Percentiles rank a stretch among this genome's conserved stretches.
Evolutionary conservation across 2,329 filamentous ascomycete genomes (phyloP).

Genomic region (Hyphodiscus sp.): DNA sequence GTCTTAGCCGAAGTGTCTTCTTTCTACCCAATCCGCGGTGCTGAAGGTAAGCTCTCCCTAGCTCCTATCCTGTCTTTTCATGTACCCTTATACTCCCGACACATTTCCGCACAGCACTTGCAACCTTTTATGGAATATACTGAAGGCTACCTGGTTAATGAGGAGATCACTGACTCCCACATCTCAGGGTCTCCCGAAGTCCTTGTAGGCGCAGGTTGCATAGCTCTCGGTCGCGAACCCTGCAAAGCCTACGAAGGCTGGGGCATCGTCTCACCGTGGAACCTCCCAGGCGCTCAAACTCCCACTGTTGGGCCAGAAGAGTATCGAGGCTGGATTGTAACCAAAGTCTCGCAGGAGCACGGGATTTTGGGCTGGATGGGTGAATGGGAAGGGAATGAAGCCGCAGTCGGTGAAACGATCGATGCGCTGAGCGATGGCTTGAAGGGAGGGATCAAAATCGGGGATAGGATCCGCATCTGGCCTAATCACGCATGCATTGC

Average conservation of each 20-base stretch:
- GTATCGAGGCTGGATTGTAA: slow-evolving; percentile 58
- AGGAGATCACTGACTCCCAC: no score
- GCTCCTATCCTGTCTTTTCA: no score
- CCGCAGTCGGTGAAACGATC: not conserved
- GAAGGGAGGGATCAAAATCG: slow-evolving; percentile 47
- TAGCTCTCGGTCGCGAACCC: slow-evolving; percentile 68
- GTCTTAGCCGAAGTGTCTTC: slow-evolving; percentile 67
- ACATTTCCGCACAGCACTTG: no score
- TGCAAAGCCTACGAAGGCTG: slow-evolving; percentile 66
- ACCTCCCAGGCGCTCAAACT: slow-evolving; percentile 22
- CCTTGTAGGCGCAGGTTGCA: slow-evolving; percentile 59
- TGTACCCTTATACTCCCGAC: no score
- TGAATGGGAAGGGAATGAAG: slow-evolving; percentile 1
- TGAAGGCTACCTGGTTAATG: no score
- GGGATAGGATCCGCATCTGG: slow-evolving; percentile 65
- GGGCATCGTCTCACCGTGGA: slow-evolving; percentile 62
- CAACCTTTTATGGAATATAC: no score
- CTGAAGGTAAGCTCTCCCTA: slow-evolving; percentile 24
- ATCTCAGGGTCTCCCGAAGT: slow-evolving; percentile 44
- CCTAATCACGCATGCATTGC: slow-evolving; percentile 79
- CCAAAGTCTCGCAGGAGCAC: slow-evolving; percentile 71
- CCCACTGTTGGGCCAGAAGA: slow-evolving; percentile 35
- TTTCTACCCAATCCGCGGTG: slow-evolving; percentile 55
- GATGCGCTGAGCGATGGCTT: slow-evolving; percentile 28
- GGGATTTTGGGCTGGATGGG: slow-evolving; percentile 59